A percentile compares a stretch with the other conserved stretches of the same genome.
phyloP scores from a whole-genome alignment of 257 asterid species.

The Solanum rostratum region DNA sequence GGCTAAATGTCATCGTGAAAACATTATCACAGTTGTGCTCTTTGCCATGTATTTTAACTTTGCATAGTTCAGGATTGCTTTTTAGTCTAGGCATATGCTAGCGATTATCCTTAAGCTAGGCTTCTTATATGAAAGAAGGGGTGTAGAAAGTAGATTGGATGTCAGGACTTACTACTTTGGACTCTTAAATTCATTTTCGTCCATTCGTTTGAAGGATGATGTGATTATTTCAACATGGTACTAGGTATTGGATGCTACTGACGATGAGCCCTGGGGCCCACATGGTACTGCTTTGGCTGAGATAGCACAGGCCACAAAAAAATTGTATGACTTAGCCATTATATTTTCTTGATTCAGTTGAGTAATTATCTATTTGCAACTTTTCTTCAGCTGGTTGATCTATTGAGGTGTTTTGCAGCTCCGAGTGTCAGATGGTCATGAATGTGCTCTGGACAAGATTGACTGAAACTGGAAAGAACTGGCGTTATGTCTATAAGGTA shows the following conservation, averaged over 20 bases:
- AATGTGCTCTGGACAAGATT: constrained; percentile 85
- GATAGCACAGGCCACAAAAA: constrained; percentile 84
- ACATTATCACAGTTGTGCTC: neutral
- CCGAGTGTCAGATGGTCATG: constrained; percentile 86
- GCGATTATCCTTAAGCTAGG: neutral
- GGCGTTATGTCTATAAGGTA: constrained; percentile 94
- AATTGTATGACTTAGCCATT: constrained; percentile 41
- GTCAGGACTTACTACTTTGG: neutral
- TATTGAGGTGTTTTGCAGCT: constrained; percentile 43
- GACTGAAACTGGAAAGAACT: constrained; percentile 71
- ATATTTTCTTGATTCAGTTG: neutral
- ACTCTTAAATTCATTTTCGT: neutral
- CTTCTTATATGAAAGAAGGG: neutral
- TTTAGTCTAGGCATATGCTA: neutral
- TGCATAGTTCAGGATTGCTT: neutral
- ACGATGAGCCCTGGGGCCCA: constrained; percentile 98
- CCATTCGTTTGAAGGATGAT: neutral
- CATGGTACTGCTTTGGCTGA: constrained; percentile 93
- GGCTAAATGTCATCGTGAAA: neutral
- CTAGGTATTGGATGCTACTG: constrained; percentile 94
- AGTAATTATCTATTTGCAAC: neutral
- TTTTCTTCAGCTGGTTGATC: constrained; percentile 14
- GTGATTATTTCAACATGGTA: neutral
- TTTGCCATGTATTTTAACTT: neutral
- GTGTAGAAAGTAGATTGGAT: neutral